A percentile compares a stretch with the other conserved stretches of the same genome.
Conservation (phyloP, 805 yeast genomes). For the Saturnispora dispora region DNA sequence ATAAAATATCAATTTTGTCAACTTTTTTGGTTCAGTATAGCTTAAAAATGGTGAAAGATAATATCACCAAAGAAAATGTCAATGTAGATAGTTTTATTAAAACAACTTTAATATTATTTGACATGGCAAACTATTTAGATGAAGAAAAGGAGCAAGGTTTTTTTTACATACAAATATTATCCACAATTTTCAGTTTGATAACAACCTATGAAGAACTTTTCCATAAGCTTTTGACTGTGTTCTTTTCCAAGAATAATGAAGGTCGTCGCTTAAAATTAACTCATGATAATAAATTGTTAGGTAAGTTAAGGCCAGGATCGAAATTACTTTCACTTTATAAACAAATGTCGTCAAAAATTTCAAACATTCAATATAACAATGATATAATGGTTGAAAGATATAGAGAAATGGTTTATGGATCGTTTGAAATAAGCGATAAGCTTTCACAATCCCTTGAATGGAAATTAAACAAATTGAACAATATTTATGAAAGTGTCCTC, state of each 20-base stretch:
- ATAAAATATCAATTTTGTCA: slow-evolving; percentile 3
- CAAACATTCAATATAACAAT: slow-evolving; percentile 18
- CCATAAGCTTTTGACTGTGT: slow-evolving; percentile 13
- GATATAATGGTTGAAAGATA: slow-evolving; percentile 14
- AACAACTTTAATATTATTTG: neutral
- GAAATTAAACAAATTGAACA: slow-evolving; percentile 18
- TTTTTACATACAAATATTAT: neutral
- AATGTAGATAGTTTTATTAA: neutral
- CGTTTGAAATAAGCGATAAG: slow-evolving; percentile 26
- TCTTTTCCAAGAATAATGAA: slow-evolving; percentile 11
- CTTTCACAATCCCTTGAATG: slow-evolving; percentile 22
- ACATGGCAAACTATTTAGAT: slow-evolving; percentile 1
- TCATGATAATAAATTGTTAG: slow-evolving; percentile 19
- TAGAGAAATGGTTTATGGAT: slow-evolving; percentile 17
- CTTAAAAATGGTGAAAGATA: neutral
- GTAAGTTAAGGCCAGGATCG: slow-evolving; percentile 28
- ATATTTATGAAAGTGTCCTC: slow-evolving; percentile 10
- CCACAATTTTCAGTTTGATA: neutral
- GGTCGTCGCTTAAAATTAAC: slow-evolving; percentile 19
- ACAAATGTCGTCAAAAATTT: slow-evolving; percentile 17
- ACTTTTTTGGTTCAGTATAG: neutral
- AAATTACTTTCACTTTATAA: slow-evolving; percentile 24
- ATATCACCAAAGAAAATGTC: neutral
- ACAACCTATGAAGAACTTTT: neutral
- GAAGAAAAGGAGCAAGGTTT: neutral